A percentile compares a stretch with the other conserved stretches of the same genome.
Evolutionary conservation across 805 yeast genomes (phyloP).

Genomic region (Spathaspora girioi): DNA sequence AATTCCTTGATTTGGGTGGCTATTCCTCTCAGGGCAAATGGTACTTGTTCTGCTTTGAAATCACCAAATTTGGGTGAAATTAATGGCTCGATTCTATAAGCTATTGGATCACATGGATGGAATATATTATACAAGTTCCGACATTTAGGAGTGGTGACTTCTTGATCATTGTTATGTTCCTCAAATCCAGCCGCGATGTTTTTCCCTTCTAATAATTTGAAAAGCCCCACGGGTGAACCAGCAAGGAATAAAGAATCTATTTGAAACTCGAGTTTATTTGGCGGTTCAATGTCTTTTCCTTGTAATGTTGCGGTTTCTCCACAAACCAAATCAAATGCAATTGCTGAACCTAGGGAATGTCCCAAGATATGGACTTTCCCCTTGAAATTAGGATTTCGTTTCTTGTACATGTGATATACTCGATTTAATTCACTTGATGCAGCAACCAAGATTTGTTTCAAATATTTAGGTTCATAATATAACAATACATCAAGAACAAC

Average conservation of each 20-base stretch:
- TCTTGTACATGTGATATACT: slow-evolving; percentile 53
- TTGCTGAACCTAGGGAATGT: slow-evolving; percentile 89
- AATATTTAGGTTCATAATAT: slow-evolving; percentile 69
- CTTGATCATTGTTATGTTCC: background rate
- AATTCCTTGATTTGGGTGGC: slow-evolving; percentile 47
- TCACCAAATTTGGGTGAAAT: slow-evolving; percentile 47
- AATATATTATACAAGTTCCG: slow-evolving; percentile 74
- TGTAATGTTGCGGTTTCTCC: slow-evolving; percentile 32
- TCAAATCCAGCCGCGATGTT: slow-evolving; percentile 44
- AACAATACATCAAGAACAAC: slow-evolving; percentile 80
- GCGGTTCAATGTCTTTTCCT: slow-evolving; percentile 16
- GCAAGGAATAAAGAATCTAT: slow-evolving; percentile 74
- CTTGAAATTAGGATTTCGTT: slow-evolving; percentile 66
- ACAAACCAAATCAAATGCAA: slow-evolving; percentile 70
- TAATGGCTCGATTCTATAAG: slow-evolving; percentile 85
- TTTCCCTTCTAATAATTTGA: slow-evolving; percentile 66
- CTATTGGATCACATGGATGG: slow-evolving; percentile 90
- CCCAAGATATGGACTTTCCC: slow-evolving; percentile 84
- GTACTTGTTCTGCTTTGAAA: slow-evolving; percentile 53
- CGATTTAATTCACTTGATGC: slow-evolving; percentile 65
- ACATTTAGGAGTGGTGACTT: slow-evolving; percentile 47
- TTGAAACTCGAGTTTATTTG: slow-evolving; percentile 53
- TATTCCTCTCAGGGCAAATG: slow-evolving; percentile 51
- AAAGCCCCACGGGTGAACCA: slow-evolving; percentile 90
- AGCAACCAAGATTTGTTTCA: slow-evolving; percentile 54